Evolutionary conservation across 164 flowering plant species (phyloP), one percentile per base, ranked within the genome.

Genomic region (Platanus orientalis): DNA sequence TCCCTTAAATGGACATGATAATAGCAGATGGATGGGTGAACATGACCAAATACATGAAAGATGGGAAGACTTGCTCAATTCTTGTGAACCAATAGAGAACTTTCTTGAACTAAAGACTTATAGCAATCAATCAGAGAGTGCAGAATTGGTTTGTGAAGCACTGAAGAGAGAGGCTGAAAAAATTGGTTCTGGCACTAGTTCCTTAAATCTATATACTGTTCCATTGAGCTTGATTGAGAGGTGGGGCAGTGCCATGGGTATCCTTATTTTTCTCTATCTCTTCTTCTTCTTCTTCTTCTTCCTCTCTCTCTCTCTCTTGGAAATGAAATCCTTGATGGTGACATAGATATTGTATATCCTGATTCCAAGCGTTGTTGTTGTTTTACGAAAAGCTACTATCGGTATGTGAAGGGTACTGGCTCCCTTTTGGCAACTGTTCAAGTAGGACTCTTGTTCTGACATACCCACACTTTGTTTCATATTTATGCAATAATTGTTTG

Each of bases 231-330:
- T 94, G 84, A 80, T 91, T 48, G 96, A 91, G 69, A 81, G 93
- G 64, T 88, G 91, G 96, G 97, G 96, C 68, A 85, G 81, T 73
- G 95, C 89, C 24, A 94, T 94, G 99, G 99, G 98, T 90, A 94
- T 89, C 92, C 95, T 83, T 74, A 21, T 20, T 52, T 58, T 28
- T 20, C 53, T 26, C 11, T 47, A 11, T 21, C 7, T 25, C 23
- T 27, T 23, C 21, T 48, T 24, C 12, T n/a, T 20, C 34, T 6
- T 50, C 21, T 40, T 44, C 42, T 29, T 54, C 7, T 23, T 29
- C 19, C 27, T 66, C 40, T 34, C 48, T 27, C 45, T 32, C 5
- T 7, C 23, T 10, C 52, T 10, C 25, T 6, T 20, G 19, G 10
- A 2, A 26, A 58, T 27, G 30, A 36, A 54, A 14, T 82, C 83